Evolutionary conservation across 2,329 filamentous ascomycete genomes (phyloP).

Genomic region (Pseudogymnoascus pannorum): DNA sequence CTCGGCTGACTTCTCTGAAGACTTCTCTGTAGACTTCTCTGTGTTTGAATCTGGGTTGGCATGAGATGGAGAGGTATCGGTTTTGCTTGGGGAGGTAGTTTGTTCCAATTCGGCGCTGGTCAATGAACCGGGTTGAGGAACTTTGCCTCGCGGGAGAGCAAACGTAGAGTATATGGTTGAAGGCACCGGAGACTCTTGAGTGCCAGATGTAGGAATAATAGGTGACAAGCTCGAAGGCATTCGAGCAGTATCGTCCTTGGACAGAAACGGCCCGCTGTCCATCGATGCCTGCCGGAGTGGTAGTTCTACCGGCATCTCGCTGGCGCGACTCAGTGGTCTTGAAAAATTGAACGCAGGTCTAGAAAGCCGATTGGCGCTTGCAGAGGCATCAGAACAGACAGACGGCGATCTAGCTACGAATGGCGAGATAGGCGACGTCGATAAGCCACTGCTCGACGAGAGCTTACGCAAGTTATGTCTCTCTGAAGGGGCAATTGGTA

Average conservation of each 20-base stretch:
- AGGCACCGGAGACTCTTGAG: slow-evolving; percentile 44
- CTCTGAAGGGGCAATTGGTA: slow-evolving; percentile 43
- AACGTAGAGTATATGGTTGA: slow-evolving; percentile 88
- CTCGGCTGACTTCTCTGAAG: slow-evolving; percentile 68
- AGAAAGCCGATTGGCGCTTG: slow-evolving; percentile 49
- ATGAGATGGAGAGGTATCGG: not conserved
- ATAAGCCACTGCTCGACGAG: slow-evolving; percentile 62
- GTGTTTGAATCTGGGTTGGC: not conserved
- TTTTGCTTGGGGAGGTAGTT: not conserved
- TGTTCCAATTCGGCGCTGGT: slow-evolving; percentile 26
- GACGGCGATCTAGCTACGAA: slow-evolving; percentile 71
- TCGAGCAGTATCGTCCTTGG: slow-evolving; percentile 57
- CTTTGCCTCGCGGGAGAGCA: slow-evolving; percentile 72
- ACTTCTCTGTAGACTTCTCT: not conserved
- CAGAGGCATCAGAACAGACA: slow-evolving; percentile 72
- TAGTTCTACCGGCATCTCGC: slow-evolving; percentile 47
- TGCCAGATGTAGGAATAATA: slow-evolving; percentile 55
- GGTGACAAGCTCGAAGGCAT: slow-evolving; percentile 68
- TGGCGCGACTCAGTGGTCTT: slow-evolving; percentile 69
- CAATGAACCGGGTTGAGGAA: slow-evolving; percentile 60
- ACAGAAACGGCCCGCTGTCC: slow-evolving; percentile 60
- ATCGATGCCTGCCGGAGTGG: slow-evolving; percentile 57
- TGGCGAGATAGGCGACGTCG: slow-evolving; percentile 57
- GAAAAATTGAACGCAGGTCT: slow-evolving; percentile 90
- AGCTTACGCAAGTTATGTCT: slow-evolving; percentile 70